Evolutionary conservation across 2,329 filamentous ascomycete genomes (phyloP), one percentile per base, ranked within the genome.

Genomic region (Simplicillium aogashimaense): DNA sequence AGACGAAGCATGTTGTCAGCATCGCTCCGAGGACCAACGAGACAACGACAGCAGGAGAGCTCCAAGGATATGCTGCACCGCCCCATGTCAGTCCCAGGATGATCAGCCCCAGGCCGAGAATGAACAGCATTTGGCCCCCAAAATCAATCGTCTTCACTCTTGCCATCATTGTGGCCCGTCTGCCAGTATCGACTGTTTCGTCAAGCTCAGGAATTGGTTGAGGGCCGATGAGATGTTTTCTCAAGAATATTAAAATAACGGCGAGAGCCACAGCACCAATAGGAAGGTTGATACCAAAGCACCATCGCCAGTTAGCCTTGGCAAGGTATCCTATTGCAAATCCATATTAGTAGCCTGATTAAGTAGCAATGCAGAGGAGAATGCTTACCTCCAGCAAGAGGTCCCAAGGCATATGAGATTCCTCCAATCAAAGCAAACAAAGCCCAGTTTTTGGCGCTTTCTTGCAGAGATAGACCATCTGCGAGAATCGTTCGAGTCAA

Each of bases 241-340:
- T 67, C 28, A 83, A 65, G 29, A 82, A 48, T 40, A 79, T 56
- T 49, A 74, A 73, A 37, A 75, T 64, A 32, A 76, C 43, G n/a
- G 72, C 36, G 29, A 81, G 62, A 6, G 69, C 71, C 15, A 72
- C 48, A 3, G 66, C 60, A 2, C 63, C 67, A 33, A 80, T 65
- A 13, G 76, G 76, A n/a, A 79, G 62, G 44, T 74, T 76, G 40
- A 83, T 69, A 30, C 70, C 76, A 53, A 84, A 84, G 50, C 76
- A 79, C 69, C 81, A 84, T 37, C 78, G 63, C 79, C 80, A 84
- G 46, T 66, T 70, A 4, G 65, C 57, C 29, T 64, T 59, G 15
- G 72, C 72, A 11, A 78, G 61, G 43, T 72, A 74, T 1, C 67
- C 58, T n/a, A n/a, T 60, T 15, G 1, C 3, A 12, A 20, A n/a